Evolutionary conservation across 345 rosid genomes (phyloP).

Genomic region (Jatropha curcas): DNA sequence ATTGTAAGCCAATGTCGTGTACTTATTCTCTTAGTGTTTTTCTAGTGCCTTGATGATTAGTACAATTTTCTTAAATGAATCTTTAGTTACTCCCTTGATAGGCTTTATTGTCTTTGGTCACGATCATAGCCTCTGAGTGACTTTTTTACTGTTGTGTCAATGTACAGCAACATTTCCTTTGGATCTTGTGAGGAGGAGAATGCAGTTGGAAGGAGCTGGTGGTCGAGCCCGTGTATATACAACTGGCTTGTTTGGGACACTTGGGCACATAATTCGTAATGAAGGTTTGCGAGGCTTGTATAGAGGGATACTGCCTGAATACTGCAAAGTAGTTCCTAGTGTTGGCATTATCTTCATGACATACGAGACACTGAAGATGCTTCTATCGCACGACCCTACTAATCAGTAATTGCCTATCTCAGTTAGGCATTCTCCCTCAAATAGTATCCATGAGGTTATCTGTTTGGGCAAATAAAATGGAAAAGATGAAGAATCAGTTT

Average conservation of each 20-base stretch:
- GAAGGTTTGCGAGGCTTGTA: conserved; percentile 83
- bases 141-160: conserved; percentile 2
- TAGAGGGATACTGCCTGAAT: conserved; percentile 89
- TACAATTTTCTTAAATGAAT: background rate
- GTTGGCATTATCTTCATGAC: conserved; percentile 97
- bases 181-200: conserved; percentile 93
- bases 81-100: no score
- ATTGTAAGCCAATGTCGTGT: background rate
- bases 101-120: background rate
- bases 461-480: background rate
- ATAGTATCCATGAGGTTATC: background rate
- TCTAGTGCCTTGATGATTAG: conserved; percentile 1
- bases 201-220: conserved; percentile 88
- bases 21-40: background rate
- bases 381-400: conserved; percentile 20
- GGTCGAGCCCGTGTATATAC: conserved; percentile 72
- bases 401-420: background rate
- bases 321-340: conserved; percentile 91
- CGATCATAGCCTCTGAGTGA: background rate
- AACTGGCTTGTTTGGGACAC: conserved; percentile 68
- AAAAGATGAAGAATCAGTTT: conserved; percentile 5
- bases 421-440: background rate
- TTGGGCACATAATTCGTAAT: conserved; percentile 53
- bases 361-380: conserved; percentile 74
- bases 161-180: conserved; percentile 80